Evolutionary conservation across 345 rosid species (phyloP).

Genomic region (Euclidium syriacum): DNA sequence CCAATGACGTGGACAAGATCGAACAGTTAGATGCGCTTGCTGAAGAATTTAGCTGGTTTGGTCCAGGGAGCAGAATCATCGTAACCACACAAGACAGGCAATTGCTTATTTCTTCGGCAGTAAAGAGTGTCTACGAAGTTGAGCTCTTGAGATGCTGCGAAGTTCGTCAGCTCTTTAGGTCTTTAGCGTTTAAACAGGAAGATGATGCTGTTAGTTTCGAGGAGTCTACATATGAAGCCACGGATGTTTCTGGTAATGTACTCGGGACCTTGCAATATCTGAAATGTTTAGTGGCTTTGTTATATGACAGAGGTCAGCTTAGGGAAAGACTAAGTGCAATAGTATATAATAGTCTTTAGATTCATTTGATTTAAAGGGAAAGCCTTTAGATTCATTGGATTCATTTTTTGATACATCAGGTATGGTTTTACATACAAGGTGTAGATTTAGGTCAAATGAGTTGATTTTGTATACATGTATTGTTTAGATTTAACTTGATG

Average conservation of each 20-base stretch:
- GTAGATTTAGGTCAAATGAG: neutral
- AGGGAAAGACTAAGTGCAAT: conserved; percentile 8
- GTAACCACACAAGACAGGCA: conserved; percentile 29
- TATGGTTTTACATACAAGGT: too few species aligned
- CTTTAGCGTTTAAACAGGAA: conserved; percentile 13
- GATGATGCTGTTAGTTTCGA: conserved; percentile 19
- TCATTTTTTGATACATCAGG: too few species aligned
- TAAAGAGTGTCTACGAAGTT: conserved; percentile 25
- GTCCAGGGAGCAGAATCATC: conserved; percentile 30
- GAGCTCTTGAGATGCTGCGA: conserved; percentile 12
- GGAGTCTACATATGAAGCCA: neutral
- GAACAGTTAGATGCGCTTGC: conserved; percentile 29
- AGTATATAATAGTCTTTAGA: too few species aligned
- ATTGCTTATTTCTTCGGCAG: conserved; percentile 4
- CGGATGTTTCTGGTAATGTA: neutral
- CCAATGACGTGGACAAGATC: conserved; percentile 23
- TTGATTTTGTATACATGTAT: neutral
- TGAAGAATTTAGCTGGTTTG: conserved; percentile 30
- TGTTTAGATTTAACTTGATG: conserved; percentile 17
- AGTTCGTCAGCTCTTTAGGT: conserved; percentile 27
- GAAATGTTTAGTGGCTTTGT: conserved; percentile 13
- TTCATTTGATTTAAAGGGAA: too few species aligned
- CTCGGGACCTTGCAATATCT: neutral
- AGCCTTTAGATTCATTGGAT: conserved; percentile 21
- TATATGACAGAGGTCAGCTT: conserved; percentile 8